Base-by-base conservation (phyloP, 768 basidiomycete species). In the Phaeotremella fagi region DNA sequence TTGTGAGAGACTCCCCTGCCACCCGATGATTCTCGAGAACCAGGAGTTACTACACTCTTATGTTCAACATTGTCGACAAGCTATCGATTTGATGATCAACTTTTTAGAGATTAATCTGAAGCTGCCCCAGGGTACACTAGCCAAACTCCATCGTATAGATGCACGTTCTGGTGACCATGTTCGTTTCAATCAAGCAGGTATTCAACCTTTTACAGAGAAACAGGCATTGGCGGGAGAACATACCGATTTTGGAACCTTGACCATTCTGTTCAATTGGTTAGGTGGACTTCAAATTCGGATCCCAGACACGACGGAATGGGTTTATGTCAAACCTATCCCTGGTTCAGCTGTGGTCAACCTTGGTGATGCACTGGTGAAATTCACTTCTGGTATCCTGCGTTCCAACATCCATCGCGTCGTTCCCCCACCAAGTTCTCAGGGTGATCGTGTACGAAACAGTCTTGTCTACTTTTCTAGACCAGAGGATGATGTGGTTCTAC, bases 391-490 rank as follows among this genome's bases (percentile, higher is more conserved):
- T 1, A 81, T 84, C 45, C 77, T 85, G 23, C 77, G 80, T 15
- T 85, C 83, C 5, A 83, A 82, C 63, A 72, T 84, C 16, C 84
- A 85, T 64, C 79, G 83, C 26, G 83, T 84, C 6, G 60, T 59
- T 18, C 26, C 49, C 9, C 82, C 85, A 0, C 85, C 85, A 0
- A 81, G 82, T 5, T 57, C 70, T 3, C 85, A 87, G 68, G 74
- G 74, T 1, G 66, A 75, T 5, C 68, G 77, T 26, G 80, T 80
- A 28, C 78, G 85, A 7, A 85, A 82, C 80, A 86, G 85, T 3
- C 73, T 85, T 11, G 84, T 84, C 0, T 86, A 80, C 72, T 85
- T 86, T 73, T 82, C 80, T 0, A 78, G 85, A 20, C 84, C 84
- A 0, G 81, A 80, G 5, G 79, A 84, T 64, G 76, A 77, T 1